A percentile compares a stretch with the other conserved stretches of the same genome.
Evolutionary conservation across 768 basidiomycete genomes (phyloP).

Genomic region (Rhizopogon vesiculosus): DNA sequence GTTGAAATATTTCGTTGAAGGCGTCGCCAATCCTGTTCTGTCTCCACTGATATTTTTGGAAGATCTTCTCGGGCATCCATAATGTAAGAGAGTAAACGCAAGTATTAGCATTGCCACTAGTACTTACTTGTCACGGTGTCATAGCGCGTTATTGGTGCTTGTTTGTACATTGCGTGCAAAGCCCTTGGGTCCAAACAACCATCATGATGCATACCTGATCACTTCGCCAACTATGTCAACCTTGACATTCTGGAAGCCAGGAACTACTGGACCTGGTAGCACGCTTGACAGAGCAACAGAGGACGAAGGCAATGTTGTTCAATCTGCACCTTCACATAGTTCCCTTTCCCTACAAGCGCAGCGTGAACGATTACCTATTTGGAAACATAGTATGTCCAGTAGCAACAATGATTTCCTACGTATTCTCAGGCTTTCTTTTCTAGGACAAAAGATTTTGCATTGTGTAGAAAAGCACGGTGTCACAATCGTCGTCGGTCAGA

Average conservation of each 20-base stretch:
- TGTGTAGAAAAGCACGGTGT: conserved; percentile 82
- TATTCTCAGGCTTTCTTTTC: not conserved
- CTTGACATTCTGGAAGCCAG: conserved; percentile 87
- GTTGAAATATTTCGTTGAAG: conserved; percentile 49
- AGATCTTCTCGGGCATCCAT: conserved; percentile 39
- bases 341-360: conserved; percentile 67
- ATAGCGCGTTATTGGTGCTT: not conserved
- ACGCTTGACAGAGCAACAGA: conserved; percentile 81
- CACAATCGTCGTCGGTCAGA: conserved; percentile 88
- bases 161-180: conserved; percentile 4
- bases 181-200: conserved; percentile 1
- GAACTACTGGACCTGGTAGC: conserved; percentile 79
- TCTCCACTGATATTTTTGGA: conserved; percentile 58
- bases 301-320: conserved; percentile 66
- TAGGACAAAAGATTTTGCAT: conserved; percentile 78
- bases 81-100: not conserved
- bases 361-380: conserved; percentile 83
- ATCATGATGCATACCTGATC: not conserved
- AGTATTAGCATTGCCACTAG: not conserved
- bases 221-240: conserved; percentile 34
- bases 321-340: conserved; percentile 53
- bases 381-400: conserved; percentile 68
- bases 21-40: conserved; percentile 61
- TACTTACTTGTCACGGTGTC: not conserved
- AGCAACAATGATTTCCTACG: not conserved